These are phyloP conservation scores for Lomentospora prolificans DNA, from an alignment of 2,329 filamentous ascomycete species.

Conservation along the genomic window DNA sequence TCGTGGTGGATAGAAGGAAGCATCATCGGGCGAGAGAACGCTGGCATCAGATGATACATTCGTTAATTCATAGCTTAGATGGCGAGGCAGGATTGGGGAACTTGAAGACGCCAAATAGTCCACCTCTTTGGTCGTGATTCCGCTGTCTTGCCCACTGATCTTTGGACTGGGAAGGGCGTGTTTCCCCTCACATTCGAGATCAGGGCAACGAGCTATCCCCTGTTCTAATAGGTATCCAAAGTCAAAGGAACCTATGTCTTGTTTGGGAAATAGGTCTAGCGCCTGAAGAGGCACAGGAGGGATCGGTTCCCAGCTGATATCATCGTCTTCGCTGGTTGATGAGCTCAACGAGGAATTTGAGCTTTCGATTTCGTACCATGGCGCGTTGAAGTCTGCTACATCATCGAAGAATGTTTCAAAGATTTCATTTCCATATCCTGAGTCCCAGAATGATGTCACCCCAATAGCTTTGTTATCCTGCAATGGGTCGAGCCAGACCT, in stretches of 20 bases:
- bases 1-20: too few species aligned
- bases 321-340: neutral
- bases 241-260: too few species aligned
- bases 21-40: neutral
- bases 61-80: neutral
- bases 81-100: neutral
- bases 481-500: neutral
- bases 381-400: neutral
- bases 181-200: too few species aligned
- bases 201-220: too few species aligned
- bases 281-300: neutral
- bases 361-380: neutral
- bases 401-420: neutral
- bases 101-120: neutral
- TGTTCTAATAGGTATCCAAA: too few species aligned
- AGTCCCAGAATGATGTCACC: neutral
- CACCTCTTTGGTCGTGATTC: neutral
- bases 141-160: neutral
- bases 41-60: neutral
- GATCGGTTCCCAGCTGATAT: neutral
- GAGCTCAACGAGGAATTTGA: neutral
- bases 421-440: neutral
- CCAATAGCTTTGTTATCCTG: neutral
- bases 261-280: too few species aligned
- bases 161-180: neutral